Base-by-base conservation (phyloP, 257 asterid genomes). In the Solanum sejunctum region DNA sequence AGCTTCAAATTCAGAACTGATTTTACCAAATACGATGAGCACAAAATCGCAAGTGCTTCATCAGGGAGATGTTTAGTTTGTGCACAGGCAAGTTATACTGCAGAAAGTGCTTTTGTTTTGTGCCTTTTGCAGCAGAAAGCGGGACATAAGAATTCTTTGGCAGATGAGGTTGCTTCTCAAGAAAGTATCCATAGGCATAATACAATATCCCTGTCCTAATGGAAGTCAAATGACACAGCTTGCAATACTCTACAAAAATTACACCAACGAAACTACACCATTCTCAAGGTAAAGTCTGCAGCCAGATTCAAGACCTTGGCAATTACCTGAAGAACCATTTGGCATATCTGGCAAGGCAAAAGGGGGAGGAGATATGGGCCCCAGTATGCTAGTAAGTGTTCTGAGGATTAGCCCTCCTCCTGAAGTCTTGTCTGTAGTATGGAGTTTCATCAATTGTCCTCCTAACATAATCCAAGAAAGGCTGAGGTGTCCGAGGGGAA, bases 401-500 rank as follows among this genome's bases (percentile, higher is more conserved):
- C 89, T 94, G 98, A 28, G 96, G 96, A 89, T 91, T 93, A 56
- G 70, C 86, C 84, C 99, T 92, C 91, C 97, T 92, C 91, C 97
- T 89, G 80, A 86, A 88, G 18, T 93, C 97, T 83, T 92, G 98
- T 90, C 91, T 90, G 89, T 94, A 94, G 80, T 94, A 88, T 3
- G 99, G 99, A 60, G 99, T 96, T 86, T 96, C 99, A 86, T 94
- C 98, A 23, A 96, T 88, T 51, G 98, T 96, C 88, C 93, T 88
- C 89, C 98, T 89, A 16, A 96, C 95, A 36, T 96, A 96, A 57
- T 96, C 98, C 7, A 96, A 64, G 87, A 96, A 96, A 12, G 98
- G 99, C 88, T 92, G 98, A 52, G 99, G 99, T 6, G 99, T 96
- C 69, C 94, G 88, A 75, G 99, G 99, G 61, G 98, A 94, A 11